Conservation (phyloP, 2,329 filamentous ascomycete species). For the Alternaria tenuissima region DNA sequence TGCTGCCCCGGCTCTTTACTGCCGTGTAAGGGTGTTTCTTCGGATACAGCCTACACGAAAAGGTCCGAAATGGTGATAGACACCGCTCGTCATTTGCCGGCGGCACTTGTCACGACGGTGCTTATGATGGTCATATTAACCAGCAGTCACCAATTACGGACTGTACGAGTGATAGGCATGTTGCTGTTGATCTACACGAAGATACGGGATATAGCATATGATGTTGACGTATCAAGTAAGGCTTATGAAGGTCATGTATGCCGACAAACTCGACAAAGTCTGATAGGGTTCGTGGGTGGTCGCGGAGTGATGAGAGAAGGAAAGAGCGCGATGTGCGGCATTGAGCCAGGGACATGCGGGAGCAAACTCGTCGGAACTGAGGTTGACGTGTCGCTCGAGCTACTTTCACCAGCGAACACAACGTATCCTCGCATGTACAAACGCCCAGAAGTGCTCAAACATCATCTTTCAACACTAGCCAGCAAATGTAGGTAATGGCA, state of each 20-base stretch:
- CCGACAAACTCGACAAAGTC: neutral
- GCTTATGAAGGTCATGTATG: neutral
- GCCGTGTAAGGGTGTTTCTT: neutral
- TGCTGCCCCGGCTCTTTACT: neutral
- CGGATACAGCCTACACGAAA: neutral
- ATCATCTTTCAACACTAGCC: neutral
- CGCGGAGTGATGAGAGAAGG: neutral
- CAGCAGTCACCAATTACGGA: neutral
- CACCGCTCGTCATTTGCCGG: neutral
- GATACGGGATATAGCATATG: neutral
- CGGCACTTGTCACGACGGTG: neutral
- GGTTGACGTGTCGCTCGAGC: neutral
- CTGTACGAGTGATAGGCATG: neutral
- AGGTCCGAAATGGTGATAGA: neutral
- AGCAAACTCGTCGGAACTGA: neutral
- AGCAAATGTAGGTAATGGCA: neutral
- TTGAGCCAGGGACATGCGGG: neutral
- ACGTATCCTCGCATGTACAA: neutral
- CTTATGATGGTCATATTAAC: neutral
- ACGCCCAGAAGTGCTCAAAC: neutral
- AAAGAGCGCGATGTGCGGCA: neutral
- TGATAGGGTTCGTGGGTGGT: neutral
- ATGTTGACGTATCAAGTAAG: neutral
- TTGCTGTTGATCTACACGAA: neutral
- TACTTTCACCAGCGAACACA: neutral